Evolutionary conservation across 148 eudicot genomes (phyloP), one percentile per base, ranked within the genome.

Genomic region (Vaccinium darrowii): DNA sequence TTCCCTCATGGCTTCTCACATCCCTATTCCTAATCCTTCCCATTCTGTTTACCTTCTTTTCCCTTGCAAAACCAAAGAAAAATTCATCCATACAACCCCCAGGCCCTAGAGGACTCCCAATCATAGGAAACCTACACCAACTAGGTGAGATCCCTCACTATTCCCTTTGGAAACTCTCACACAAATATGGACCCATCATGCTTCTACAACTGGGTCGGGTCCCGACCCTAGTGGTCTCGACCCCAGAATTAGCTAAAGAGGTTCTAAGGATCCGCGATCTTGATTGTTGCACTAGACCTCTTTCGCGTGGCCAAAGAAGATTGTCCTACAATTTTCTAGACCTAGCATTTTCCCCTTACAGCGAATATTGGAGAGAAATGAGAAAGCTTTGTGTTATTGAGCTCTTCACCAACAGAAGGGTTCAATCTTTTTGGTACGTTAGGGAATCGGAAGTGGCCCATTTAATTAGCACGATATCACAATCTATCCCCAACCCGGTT

Each of bases 211-310:
- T 76, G 30, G 79, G 79, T 47, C 27, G 16, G 15, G 27, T 76
- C 79, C 57, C 79, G 11, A 76, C 79, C 79, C 79, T 76, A 8
- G 79, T 76, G 0, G 79, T 76, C 57, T 76, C 79, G 1, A 19
- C 57, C 56, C 56, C 57, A 19, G 79, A 76, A 49, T 21, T 76
- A 50, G 79, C 57, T 8, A 76, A 76, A 76, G 54, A 76, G 33
- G 79, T 76, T 23, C 30, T 76, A 47, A 76, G 30, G 23, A 50
- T 30, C 27, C 79, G 0, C 49, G 79, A 76, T 30, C 79, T 47
- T 7, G 79, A 76, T 47, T 76, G 79, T 76, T 76, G 79, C 79
- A 76, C 79, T 49, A 76, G 79, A 51, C 79, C 79, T 47, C 53
- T 76, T 23, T 49, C 56, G 5, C 54, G 33, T 47, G 56, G 79